Base-by-base conservation (phyloP, 2,329 filamentous ascomycete genomes). In the Colletotrichum phormii region DNA sequence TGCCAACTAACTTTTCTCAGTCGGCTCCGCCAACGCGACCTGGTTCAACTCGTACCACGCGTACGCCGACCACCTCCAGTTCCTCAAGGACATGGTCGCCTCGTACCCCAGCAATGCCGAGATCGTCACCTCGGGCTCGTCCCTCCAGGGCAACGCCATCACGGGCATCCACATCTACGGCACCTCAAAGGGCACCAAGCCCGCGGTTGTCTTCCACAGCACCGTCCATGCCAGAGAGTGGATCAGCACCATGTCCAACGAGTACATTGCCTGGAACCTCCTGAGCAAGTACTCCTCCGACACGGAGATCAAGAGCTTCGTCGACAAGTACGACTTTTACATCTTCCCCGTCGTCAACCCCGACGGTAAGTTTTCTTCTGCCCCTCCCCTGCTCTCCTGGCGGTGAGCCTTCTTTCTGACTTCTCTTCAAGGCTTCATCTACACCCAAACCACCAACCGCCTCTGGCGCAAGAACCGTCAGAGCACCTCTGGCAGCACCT, bases 301-400 rank as follows among this genome's bases (percentile, higher is more conserved):
- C 15, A 75, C 80, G 42, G 77, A 81, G 15, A 76, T 84, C 53
- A 81, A 80, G 59, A 77, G 78, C 3, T 86, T 86, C 75, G 83
- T 90, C 61, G 84, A 90, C 79, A 86, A 83, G 63, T 90, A 88
- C 78, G 90, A 91, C 82, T 88, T 89, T 78, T 92, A 89, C 81
- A 87, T 92, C 75, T 82, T 88, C 75, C 85, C 86, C 3, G 78
- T 89, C 42, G 86, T 87, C 49, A 89, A 89, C 76, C 87, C 88
- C 0, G 87, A 89, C 76, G 86, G 83, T 83, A 76, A 72, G 79
- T 61, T 7, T 1, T 8, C 29, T 31, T 22, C 13, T 5, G 6
- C 6, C 11, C 1, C 7, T 46, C 18, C 4, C 42, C 24, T 26
- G 37, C 29, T 46, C 24, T 66, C 3, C 35, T 24, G 4, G 3